Percentiles rank a stretch among this genome's conserved stretches.
These are phyloP conservation scores for Stemphylium lycopersici DNA, from an alignment of 2,329 filamentous ascomycete species.

Conservation along the genomic window DNA sequence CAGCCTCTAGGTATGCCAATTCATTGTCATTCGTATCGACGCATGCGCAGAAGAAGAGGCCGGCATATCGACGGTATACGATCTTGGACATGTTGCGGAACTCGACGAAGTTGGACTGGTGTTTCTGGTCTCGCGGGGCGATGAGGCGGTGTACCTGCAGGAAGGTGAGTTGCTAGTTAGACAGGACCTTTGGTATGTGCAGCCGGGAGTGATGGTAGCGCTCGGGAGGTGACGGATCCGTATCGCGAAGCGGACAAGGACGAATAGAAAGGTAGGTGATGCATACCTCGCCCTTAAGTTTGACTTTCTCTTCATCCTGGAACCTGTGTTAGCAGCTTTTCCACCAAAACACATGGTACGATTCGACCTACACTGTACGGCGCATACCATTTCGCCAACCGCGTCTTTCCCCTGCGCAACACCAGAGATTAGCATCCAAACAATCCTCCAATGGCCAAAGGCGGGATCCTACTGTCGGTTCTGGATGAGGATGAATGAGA, in stretches of 20 bases:
- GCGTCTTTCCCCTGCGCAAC: slow-evolving; percentile 83
- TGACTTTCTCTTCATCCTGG: slow-evolving; percentile 96
- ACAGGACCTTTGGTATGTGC: neutral
- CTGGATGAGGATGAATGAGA: slow-evolving; percentile 89
- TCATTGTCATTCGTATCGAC: slow-evolving; percentile 99
- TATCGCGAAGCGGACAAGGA: neutral
- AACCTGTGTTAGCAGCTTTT: slow-evolving; percentile 21
- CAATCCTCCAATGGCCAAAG: neutral
- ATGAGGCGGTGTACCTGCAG: slow-evolving; percentile 90
- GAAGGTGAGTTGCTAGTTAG: neutral
- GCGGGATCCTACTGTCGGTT: slow-evolving; percentile 73
- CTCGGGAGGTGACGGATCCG: neutral
- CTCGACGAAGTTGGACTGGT: slow-evolving; percentile 99
- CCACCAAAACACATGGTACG: neutral
- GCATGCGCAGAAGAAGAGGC: slow-evolving; percentile 98
- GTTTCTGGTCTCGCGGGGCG: slow-evolving; percentile 96
- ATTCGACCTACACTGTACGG: slow-evolving; percentile 74
- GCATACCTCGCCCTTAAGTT: slow-evolving; percentile 91
- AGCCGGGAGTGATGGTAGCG: neutral
- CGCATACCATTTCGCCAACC: slow-evolving; percentile 98
- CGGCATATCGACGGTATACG: slow-evolving; percentile 95
- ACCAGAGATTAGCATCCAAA: neutral
- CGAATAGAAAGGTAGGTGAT: neutral
- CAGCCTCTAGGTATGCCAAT: slow-evolving; percentile 92
- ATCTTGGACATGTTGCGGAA: slow-evolving; percentile 87